A percentile compares a stretch with the other conserved stretches of the same genome.
These are phyloP conservation scores for Melampsora larici-populina DNA, from an alignment of 1,284 basidiomycete genomes.

Conservation along the genomic window DNA sequence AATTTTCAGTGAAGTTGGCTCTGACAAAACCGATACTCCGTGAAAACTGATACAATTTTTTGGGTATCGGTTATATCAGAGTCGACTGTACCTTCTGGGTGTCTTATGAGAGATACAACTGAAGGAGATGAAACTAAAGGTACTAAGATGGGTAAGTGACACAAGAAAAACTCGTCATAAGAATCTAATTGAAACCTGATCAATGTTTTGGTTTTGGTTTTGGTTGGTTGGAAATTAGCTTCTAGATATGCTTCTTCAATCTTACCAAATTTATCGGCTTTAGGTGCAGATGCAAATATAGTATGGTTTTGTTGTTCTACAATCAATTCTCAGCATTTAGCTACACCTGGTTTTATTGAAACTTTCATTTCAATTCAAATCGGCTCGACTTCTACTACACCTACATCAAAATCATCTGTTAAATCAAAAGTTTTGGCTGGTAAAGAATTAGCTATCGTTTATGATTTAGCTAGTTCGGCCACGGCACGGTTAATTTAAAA, in stretches of 20 bases:
- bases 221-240: conserved; percentile 45
- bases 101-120: conserved; percentile 58
- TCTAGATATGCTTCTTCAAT: conserved; percentile 72
- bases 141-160: not conserved
- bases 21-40: too few species aligned
- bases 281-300: conserved; percentile 88
- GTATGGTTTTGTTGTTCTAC: conserved; percentile 96
- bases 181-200: too few species aligned
- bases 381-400: conserved; percentile 62
- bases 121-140: conserved; percentile 74
- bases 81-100: conserved; percentile 60
- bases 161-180: too few species aligned
- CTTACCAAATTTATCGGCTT: conserved; percentile 81
- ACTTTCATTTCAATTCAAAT: conserved; percentile 84
- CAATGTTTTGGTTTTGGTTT: too few species aligned
- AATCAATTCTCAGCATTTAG: conserved; percentile 53
- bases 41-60: too few species aligned
- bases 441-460: conserved; percentile 60
- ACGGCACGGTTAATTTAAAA: conserved; percentile 83
- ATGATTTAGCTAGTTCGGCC: too few species aligned
- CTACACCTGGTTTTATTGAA: conserved; percentile 83
- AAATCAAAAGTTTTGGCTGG: conserved; percentile 41
- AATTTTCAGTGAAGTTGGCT: too few species aligned
- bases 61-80: too few species aligned
- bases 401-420: conserved; percentile 55